phyloP scores from a whole-genome alignment of 169 alveolate species.

The Eimeria necatrix region DNA sequence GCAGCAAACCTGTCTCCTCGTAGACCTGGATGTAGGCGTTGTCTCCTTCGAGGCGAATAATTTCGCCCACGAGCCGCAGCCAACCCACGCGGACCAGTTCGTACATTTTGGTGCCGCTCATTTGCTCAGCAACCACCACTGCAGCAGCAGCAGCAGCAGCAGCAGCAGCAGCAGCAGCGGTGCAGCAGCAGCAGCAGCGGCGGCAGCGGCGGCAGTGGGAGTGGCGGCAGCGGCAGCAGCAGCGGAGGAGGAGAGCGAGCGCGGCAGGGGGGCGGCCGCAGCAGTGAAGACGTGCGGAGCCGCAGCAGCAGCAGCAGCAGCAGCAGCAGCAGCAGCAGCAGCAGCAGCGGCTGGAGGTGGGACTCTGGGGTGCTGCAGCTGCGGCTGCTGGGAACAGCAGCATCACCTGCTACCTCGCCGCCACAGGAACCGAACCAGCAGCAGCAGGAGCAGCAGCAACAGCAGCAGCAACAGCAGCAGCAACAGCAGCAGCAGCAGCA shows the following conservation, averaged over 20 bases:
- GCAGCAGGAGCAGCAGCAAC: neutral
- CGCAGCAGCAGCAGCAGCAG: neutral
- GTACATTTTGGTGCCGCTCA: conserved; percentile 99
- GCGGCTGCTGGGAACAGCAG: neutral
- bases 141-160: conserved; percentile 57
- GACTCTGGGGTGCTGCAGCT: neutral
- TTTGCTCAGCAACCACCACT: conserved; percentile 98
- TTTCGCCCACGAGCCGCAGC: conserved; percentile 98
- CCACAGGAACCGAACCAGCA: neutral
- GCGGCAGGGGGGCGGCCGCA: too few species aligned
- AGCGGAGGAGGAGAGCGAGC: too few species aligned
- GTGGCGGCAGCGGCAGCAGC: neutral
- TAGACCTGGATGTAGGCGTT: conserved; percentile 98
- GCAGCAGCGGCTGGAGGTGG: neutral
- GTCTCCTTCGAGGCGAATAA: conserved; percentile 98
- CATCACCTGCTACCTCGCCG: neutral
- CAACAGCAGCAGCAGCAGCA: neutral
- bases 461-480: neutral
- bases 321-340: neutral
- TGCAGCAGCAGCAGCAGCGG: neutral
- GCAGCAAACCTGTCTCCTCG: conserved; percentile 91
- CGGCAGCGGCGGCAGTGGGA: neutral
- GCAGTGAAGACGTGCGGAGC: neutral
- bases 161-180: neutral
- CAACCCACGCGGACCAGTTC: conserved; percentile 98